Evolutionary conservation across 495 filamentous ascomycete genomes (phyloP), one percentile per base, ranked within the genome.

Genomic region (Darksidea phi): DNA sequence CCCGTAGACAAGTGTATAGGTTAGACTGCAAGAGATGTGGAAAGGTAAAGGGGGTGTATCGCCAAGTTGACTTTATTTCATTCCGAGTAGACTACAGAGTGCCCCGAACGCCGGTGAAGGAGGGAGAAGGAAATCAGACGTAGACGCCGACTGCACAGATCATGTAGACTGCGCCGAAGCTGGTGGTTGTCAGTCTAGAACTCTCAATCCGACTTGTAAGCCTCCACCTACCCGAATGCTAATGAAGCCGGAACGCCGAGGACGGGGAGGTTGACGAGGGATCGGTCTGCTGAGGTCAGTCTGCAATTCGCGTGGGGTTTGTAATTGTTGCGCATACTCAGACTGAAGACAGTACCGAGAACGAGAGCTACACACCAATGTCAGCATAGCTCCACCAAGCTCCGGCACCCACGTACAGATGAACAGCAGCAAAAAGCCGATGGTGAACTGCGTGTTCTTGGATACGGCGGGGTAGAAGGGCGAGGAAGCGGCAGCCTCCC

Each of bases 111-210:
- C 67, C 72, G 56, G 49, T 46, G 8, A 55, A 37, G 17, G 41
- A 24, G 21, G 48, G 38, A 41, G 54, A 65, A 66, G 49, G 59
- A 56, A 58, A 63, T 79, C 85, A 98, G 75, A 98, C 94, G 86
- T 98, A 98, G 71, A 98, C 95, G 70, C 94, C 94, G 72, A 91
- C 94, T 21, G 91, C 94, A 75, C 94, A 98, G 72, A 98, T 97
- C 86, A 96, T 93, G 80, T 90, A 95, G 20, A 97, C 91, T 46
- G 93, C 88, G 63, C 95, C 94, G 73, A 97, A 91, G 42, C 94
- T 98, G 71, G 1, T 8, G 1, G 11, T 32, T 6, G 17, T 66
- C 28, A 62, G 43, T 41, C 13, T 59, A 56, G 63, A 70, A 43
- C 45, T 57, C 11, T 34, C 28, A 32, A 32, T 10, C 10, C 28